Percentiles rank a stretch among this genome's conserved stretches.
These are phyloP conservation scores for Pseudevernia furfuracea DNA, from an alignment of 495 filamentous ascomycete species.

Conservation along the genomic window DNA sequence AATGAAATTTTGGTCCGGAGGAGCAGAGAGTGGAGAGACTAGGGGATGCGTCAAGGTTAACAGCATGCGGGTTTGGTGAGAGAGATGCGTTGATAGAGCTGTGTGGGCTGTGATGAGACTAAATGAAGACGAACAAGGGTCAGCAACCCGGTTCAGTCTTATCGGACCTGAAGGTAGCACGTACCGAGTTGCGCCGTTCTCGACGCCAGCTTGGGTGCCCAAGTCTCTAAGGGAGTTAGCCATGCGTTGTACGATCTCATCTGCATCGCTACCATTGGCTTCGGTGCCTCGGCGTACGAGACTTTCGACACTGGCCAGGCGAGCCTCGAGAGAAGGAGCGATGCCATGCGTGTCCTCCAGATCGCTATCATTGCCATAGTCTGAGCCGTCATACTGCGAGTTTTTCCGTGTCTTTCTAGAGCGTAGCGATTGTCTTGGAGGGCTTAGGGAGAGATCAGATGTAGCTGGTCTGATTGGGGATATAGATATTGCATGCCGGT, in stretches of 20 bases:
- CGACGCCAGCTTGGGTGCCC: conserved; percentile 70
- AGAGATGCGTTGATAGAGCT: conserved; percentile 72
- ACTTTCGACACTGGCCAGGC: conserved; percentile 70
- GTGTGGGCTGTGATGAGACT: conserved; percentile 85
- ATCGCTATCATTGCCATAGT: conserved; percentile 64
- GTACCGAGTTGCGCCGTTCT: conserved; percentile 57
- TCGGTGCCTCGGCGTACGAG: conserved; percentile 65
- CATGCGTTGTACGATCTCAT: conserved; percentile 62
- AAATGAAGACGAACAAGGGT: conserved; percentile 10
- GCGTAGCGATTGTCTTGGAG: conserved; percentile 1
- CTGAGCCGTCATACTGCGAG: conserved; percentile 51
- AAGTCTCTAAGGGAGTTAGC: conserved; percentile 69
- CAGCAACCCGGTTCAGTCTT: conserved; percentile 24
- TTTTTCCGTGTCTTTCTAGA: conserved; percentile 38
- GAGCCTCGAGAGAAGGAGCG: conserved; percentile 61
- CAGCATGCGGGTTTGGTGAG: conserved; percentile 74
- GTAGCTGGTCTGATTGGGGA: neutral
- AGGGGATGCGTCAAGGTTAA: conserved; percentile 71
- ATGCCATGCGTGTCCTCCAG: conserved; percentile 60
- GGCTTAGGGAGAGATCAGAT: conserved; percentile 9
- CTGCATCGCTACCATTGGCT: conserved; percentile 58
- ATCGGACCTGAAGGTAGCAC: conserved; percentile 44
- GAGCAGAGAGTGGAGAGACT: conserved; percentile 49
- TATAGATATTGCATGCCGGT: neutral
- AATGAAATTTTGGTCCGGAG: conserved; percentile 69